These are phyloP conservation scores for Moelleriella libera DNA, from an alignment of 2,329 filamentous ascomycete genomes.

Conservation along the genomic window DNA sequence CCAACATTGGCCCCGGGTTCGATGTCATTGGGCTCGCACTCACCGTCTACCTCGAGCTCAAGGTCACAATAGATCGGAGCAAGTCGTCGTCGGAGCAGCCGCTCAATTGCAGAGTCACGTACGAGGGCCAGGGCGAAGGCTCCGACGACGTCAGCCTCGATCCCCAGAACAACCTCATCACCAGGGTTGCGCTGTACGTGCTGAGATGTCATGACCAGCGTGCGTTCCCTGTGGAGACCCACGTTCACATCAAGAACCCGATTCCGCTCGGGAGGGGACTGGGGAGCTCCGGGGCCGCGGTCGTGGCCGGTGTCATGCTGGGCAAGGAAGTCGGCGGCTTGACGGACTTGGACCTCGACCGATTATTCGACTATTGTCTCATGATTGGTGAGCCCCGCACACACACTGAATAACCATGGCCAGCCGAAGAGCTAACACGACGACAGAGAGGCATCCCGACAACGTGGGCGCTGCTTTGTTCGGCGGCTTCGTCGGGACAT, in stretches of 20 bases:
- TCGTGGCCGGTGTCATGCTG: constrained; percentile 87
- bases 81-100: constrained; percentile 39
- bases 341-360: constrained; percentile 56
- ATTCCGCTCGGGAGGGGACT: constrained; percentile 87
- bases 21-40: constrained; percentile 94
- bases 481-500: constrained; percentile 92
- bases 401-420: background rate
- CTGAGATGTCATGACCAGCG: constrained; percentile 82
- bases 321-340: constrained; percentile 80
- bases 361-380: constrained; percentile 87
- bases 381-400: constrained; percentile 61
- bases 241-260: constrained; percentile 89
- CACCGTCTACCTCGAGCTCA: constrained; percentile 83
- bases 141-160: constrained; percentile 64
- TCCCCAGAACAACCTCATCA: constrained; percentile 83
- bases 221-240: constrained; percentile 71
- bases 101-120: constrained; percentile 80
- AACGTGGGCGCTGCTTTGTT: constrained; percentile 92
- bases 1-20: constrained; percentile 95
- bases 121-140: constrained; percentile 68
- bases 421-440: background rate
- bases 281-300: constrained; percentile 89
- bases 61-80: constrained; percentile 58
- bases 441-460: constrained; percentile 68
- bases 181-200: constrained; percentile 85